These are phyloP conservation scores for Paxillus rubicundulus DNA, from an alignment of 768 basidiomycete species.

Conservation along the genomic window DNA sequence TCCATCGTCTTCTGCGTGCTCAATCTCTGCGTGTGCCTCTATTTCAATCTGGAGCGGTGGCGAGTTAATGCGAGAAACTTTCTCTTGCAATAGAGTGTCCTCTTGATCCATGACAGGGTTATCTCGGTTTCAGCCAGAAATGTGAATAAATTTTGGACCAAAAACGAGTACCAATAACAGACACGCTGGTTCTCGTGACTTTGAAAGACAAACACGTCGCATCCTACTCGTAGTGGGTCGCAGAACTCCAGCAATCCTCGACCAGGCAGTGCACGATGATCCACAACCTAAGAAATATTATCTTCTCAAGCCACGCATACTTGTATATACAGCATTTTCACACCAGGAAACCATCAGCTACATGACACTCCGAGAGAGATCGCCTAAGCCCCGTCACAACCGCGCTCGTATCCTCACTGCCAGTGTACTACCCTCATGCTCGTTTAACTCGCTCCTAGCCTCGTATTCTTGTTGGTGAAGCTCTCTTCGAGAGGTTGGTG, in stretches of 20 bases:
- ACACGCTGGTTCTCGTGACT: too few species aligned
- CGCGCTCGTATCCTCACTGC: constrained; percentile 44
- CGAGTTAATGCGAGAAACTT: constrained; percentile 3
- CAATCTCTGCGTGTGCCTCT: constrained; percentile 10
- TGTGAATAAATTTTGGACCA: too few species aligned
- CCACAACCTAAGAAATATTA: too few species aligned
- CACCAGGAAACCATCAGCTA: not conserved
- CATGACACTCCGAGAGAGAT: not conserved
- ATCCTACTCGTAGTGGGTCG: too few species aligned
- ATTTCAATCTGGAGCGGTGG: constrained; percentile 6
- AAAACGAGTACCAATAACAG: too few species aligned
- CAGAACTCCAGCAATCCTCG: too few species aligned
- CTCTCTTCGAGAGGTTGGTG: constrained; percentile 42
- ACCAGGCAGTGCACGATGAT: too few species aligned
- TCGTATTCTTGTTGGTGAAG: constrained; percentile 65
- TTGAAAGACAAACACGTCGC: too few species aligned
- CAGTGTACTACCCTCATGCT: constrained; percentile 50
- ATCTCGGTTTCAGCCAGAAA: too few species aligned
- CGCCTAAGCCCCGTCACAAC: constrained; percentile 26
- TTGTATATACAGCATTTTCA: not conserved
- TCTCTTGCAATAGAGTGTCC: constrained; percentile 2
- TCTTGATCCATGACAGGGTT: constrained; percentile 16
- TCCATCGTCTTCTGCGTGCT: constrained; percentile 3
- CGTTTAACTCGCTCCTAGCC: constrained; percentile 55
- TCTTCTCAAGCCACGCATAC: not conserved